phyloP scores from a whole-genome alignment of 345 rosid genomes.

The Boechera divaricarpa region DNA sequence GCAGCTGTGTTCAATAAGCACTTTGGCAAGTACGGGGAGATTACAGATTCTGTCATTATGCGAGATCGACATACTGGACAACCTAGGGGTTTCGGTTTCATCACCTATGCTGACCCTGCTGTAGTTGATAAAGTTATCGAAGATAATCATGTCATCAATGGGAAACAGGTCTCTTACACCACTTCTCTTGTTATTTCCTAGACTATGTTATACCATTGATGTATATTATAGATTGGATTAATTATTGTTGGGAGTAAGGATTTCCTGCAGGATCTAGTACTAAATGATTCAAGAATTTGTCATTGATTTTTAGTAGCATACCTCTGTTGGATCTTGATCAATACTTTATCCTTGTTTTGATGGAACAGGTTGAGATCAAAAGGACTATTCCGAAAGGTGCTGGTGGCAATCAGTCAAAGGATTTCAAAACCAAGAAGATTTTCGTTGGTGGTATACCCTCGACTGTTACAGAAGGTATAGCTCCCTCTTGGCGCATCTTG shows the following conservation, averaged over 20 bases:
- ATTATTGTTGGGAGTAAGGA: not conserved
- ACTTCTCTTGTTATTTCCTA: not conserved
- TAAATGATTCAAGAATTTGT: not conserved
- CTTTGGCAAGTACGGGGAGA: conserved; percentile 86
- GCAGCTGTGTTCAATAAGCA: conserved; percentile 76
- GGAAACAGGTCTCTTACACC: conserved; percentile 67
- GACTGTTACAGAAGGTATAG: conserved; percentile 70
- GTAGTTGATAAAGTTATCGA: conserved; percentile 90
- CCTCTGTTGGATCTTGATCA: not conserved
- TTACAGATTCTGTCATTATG: conserved; percentile 89
- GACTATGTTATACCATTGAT: not conserved
- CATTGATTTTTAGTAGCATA: not conserved
- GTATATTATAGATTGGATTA: not conserved
- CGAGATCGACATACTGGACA: conserved; percentile 82
- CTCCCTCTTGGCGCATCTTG: not conserved
- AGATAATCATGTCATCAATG: conserved; percentile 73
- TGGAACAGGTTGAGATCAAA: conserved; percentile 86
- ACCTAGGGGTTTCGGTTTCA: conserved; percentile 93
- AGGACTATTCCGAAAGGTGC: conserved; percentile 92
- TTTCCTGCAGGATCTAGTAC: not conserved
- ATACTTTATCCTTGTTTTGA: not conserved
- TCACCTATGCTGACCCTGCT: conserved; percentile 82
- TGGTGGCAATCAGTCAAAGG: conserved; percentile 59
- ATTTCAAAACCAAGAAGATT: conserved; percentile 85
- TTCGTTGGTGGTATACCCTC: conserved; percentile 95